Conservation (phyloP, 2,329 filamentous ascomycete genomes). For the Aureobasidium sp. region DNA sequence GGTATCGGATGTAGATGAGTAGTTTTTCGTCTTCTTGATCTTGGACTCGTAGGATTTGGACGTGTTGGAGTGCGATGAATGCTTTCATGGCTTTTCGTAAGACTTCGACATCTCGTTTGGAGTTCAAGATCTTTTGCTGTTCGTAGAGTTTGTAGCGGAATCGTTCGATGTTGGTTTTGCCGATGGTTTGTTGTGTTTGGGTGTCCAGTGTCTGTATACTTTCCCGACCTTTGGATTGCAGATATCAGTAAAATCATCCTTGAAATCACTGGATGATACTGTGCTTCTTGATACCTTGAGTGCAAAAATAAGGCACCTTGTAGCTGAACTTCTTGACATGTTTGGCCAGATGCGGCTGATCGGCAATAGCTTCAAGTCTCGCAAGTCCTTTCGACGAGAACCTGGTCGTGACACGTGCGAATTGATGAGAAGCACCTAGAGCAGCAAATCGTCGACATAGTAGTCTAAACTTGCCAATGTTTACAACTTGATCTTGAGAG, state of each 20-base stretch:
- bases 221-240: not conserved
- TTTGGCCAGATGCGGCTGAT: slow-evolving; percentile 40
- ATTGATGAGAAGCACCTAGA: slow-evolving; percentile 43
- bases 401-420: slow-evolving; percentile 42
- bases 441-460: slow-evolving; percentile 42
- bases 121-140: slow-evolving; percentile 43
- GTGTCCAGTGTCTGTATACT: slow-evolving; percentile 14
- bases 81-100: slow-evolving; percentile 47
- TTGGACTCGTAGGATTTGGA: slow-evolving; percentile 55
- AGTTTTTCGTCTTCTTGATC: slow-evolving; percentile 50
- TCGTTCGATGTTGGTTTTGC: slow-evolving; percentile 28
- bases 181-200: slow-evolving; percentile 18
- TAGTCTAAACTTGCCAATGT: slow-evolving; percentile 39
- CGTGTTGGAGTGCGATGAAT: slow-evolving; percentile 53
- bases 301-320: slow-evolving; percentile 51
- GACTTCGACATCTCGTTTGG: slow-evolving; percentile 42
- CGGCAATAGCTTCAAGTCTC: slow-evolving; percentile 40
- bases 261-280: not conserved
- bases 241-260: not conserved
- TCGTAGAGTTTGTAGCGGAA: slow-evolving; percentile 40
- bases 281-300: slow-evolving; percentile 33
- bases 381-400: slow-evolving; percentile 42
- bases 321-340: slow-evolving; percentile 54
- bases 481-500: slow-evolving; percentile 33
- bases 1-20: slow-evolving; percentile 42